Percentiles rank a stretch among this genome's conserved stretches.
Conservation (phyloP, 2,329 filamentous ascomycete species). For the Sclerotinia borealis region DNA sequence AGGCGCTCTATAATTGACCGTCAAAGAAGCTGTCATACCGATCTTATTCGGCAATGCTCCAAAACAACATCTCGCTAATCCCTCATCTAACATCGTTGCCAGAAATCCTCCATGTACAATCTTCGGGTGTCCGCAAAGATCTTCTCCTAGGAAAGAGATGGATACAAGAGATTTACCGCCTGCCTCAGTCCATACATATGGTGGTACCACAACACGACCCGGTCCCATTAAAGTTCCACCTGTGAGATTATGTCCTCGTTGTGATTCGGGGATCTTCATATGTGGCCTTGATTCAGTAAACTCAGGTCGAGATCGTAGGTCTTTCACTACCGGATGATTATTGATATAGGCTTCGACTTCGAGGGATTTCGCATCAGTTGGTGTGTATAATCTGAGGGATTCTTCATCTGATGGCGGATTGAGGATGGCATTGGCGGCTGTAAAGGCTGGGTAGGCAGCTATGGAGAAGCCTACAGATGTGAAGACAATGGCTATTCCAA, state of each 20-base stretch:
- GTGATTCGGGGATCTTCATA: conserved; percentile 69
- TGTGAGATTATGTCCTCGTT: conserved; percentile 72
- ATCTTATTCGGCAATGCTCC: conserved; percentile 79
- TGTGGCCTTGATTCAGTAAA: conserved; percentile 78
- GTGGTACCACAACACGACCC: conserved; percentile 73
- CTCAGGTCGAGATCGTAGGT: conserved; percentile 59
- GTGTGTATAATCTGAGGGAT: conserved; percentile 60
- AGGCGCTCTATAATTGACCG: conserved; percentile 75
- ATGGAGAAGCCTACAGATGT: conserved; percentile 50
- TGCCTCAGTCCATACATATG: conserved; percentile 68
- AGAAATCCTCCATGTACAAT: conserved; percentile 87
- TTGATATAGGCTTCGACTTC: conserved; percentile 69
- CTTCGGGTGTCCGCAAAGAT: conserved; percentile 82
- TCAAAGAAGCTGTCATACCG: conserved; percentile 80
- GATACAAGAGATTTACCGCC: conserved; percentile 64
- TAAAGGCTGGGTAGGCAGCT: conserved; percentile 46
- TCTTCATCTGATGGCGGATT: conserved; percentile 64
- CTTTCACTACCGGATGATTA: conserved; percentile 65
- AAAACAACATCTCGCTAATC: conserved; percentile 82
- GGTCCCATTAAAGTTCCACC: conserved; percentile 71
- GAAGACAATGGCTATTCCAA: conserved; percentile 44
- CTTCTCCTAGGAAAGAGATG: conserved; percentile 69
- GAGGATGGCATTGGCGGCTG: conserved; percentile 43
- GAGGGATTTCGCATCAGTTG: conserved; percentile 44
- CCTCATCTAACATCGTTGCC: conserved; percentile 90